phyloP scores from a whole-genome alignment of 2,329 filamentous ascomycete species.

The Tolypocladium tundrense region DNA sequence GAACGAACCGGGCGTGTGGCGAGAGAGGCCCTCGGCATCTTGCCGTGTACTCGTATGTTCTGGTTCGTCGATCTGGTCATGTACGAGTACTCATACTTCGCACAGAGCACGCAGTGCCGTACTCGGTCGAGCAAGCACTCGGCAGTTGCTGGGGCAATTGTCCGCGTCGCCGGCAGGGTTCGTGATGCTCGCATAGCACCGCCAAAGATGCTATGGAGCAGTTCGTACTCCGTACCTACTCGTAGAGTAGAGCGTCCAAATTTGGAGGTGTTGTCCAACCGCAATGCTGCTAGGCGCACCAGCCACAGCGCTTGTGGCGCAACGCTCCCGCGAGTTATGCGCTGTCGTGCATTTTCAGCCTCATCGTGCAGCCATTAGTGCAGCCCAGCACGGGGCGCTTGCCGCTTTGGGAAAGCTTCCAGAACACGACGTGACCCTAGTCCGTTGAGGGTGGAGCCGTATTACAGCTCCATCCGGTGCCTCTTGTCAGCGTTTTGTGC shows the following conservation, averaged over 20 bases:
- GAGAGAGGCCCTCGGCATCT: not conserved
- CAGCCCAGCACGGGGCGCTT: not conserved
- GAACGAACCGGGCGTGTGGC: not conserved
- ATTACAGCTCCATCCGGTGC: not conserved
- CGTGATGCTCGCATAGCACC: not conserved
- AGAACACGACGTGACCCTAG: not conserved
- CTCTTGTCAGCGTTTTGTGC: not conserved
- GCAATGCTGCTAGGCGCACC: not conserved
- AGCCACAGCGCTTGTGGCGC: not conserved
- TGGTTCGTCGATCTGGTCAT: not conserved
- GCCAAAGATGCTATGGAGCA: not conserved
- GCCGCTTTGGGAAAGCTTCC: constrained; percentile 1
- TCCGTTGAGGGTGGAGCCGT: not conserved
- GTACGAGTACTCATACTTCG: not conserved
- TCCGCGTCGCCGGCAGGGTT: not conserved
- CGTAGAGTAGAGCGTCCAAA: not conserved
- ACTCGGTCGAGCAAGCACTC: not conserved
- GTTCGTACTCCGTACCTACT: too few relatives aligned
- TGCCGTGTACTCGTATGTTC: not conserved
- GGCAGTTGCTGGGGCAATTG: not conserved
- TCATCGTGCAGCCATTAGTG: not conserved
- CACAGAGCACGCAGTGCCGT: not conserved
- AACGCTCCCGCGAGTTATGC: not conserved
- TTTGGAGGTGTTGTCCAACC: not conserved
- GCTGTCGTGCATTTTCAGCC: not conserved